These are phyloP conservation scores for Colletotrichum shisoi DNA, from an alignment of 2,329 filamentous ascomycete species.

Conservation along the genomic window DNA sequence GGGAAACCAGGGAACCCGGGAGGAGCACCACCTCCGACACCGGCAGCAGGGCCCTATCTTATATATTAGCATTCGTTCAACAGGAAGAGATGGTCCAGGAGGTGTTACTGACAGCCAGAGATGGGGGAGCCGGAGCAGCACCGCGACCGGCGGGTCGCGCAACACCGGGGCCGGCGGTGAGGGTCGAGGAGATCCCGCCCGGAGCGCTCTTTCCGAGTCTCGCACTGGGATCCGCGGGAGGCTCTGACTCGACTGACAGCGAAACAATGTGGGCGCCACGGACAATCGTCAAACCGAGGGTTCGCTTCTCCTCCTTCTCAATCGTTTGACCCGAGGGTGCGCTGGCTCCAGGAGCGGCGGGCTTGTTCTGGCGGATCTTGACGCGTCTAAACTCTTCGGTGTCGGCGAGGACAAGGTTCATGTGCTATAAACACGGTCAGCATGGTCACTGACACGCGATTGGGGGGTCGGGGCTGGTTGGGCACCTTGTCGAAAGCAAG, in stretches of 20 bases:
- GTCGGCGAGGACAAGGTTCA: slow-evolving; percentile 98
- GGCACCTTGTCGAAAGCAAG: slow-evolving; percentile 95
- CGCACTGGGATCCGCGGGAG: slow-evolving; percentile 89
- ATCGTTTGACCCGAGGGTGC: slow-evolving; percentile 71
- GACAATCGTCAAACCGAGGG: slow-evolving; percentile 92
- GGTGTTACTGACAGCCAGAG: slow-evolving; percentile 72
- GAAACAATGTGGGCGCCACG: slow-evolving; percentile 95
- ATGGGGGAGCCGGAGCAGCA: slow-evolving; percentile 68
- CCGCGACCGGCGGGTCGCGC: slow-evolving; percentile 91
- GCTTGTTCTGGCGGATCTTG: slow-evolving; percentile 83
- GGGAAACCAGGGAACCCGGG: slow-evolving; percentile 64
- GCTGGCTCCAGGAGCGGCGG: slow-evolving; percentile 68
- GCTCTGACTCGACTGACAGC: slow-evolving; percentile 92
- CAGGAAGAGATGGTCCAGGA: neutral
- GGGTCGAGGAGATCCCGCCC: slow-evolving; percentile 71
- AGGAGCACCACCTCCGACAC: slow-evolving; percentile 77
- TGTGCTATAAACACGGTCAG: slow-evolving; percentile 69
- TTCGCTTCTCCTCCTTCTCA: slow-evolving; percentile 95
- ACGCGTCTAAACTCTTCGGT: slow-evolving; percentile 96
- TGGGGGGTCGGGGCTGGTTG: slow-evolving; percentile 3
- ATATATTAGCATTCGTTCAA: neutral
- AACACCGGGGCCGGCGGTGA: slow-evolving; percentile 86
- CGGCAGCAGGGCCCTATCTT: slow-evolving; percentile 77
- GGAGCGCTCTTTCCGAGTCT: slow-evolving; percentile 81
- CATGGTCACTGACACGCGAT: slow-evolving; percentile 21